Conservation (phyloP, 495 filamentous ascomycete genomes). For the Tuber calosporum region DNA sequence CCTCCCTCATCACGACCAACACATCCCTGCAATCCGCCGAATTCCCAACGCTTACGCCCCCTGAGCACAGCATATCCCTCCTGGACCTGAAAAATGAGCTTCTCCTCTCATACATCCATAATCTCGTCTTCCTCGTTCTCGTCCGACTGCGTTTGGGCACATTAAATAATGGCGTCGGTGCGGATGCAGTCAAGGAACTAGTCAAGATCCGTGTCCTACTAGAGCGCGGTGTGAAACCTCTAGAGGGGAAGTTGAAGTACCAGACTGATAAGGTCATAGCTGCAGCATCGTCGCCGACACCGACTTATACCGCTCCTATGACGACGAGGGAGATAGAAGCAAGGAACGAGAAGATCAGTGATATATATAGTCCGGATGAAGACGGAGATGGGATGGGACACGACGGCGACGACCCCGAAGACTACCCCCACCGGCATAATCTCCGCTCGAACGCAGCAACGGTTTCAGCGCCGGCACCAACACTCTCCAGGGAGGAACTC, state of each 20-base stretch:
- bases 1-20: constrained; percentile 55
- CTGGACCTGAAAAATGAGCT: constrained; percentile 93
- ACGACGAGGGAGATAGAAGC: constrained; percentile 35
- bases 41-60: constrained; percentile 51
- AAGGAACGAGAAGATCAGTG: constrained; percentile 39
- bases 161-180: constrained; percentile 44
- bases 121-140: constrained; percentile 81
- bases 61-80: constrained; percentile 82
- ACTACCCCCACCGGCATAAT: constrained; percentile 12
- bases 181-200: constrained; percentile 70
- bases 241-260: constrained; percentile 80
- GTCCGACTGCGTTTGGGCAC: constrained; percentile 58
- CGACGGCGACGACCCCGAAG: constrained; percentile 45
- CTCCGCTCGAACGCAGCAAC: background rate
- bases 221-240: constrained; percentile 78
- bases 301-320: constrained; percentile 41
- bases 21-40: constrained; percentile 62
- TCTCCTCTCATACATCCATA: constrained; percentile 89
- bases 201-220: constrained; percentile 79
- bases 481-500: constrained; percentile 50
- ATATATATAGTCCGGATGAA: constrained; percentile 46
- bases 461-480: constrained; percentile 26
- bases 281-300: constrained; percentile 63
- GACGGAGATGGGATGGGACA: constrained; percentile 43
- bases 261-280: constrained; percentile 85